A percentile compares a stretch with the other conserved stretches of the same genome.
Conservation (phyloP, 805 yeast species). For the Tetrapisispora namnaoensis region DNA sequence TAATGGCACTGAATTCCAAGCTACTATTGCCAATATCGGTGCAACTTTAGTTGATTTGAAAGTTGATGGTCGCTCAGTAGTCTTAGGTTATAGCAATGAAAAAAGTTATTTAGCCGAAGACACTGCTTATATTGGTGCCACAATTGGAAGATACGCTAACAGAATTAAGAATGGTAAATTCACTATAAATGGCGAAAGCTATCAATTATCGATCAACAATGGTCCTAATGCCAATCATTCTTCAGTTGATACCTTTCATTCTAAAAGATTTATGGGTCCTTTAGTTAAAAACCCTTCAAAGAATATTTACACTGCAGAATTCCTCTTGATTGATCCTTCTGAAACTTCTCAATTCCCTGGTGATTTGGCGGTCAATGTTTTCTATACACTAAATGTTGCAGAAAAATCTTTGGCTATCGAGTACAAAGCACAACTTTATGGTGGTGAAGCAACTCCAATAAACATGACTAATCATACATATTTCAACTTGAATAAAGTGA, state of each 20-base stretch:
- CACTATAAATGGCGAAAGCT: constrained; percentile 32
- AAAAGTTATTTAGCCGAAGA: constrained; percentile 23
- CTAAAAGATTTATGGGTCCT: constrained; percentile 45
- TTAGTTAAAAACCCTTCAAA: constrained; percentile 29
- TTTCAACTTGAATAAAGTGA: constrained; percentile 39
- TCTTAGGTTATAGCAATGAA: constrained; percentile 32
- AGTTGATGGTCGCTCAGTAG: constrained; percentile 33
- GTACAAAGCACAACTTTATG: constrained; percentile 29
- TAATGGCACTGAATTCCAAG: constrained; percentile 28
- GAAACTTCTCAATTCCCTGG: constrained; percentile 55
- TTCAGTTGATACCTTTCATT: constrained; percentile 44
- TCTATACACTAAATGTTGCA: constrained; percentile 34
- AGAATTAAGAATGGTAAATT: constrained; percentile 41
- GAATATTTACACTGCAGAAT: constrained; percentile 29
- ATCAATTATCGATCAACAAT: constrained; percentile 37
- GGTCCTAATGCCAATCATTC: constrained; percentile 41
- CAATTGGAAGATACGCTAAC: constrained; percentile 58
- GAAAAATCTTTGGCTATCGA: constrained; percentile 37
- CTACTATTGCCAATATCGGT: constrained; percentile 40
- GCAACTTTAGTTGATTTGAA: constrained; percentile 39
- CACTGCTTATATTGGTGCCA: constrained; percentile 51
- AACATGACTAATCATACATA: constrained; percentile 56
- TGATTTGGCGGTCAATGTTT: constrained; percentile 37
- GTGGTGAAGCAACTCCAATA: constrained; percentile 38
- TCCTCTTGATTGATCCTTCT: constrained; percentile 35